These are phyloP conservation scores for Polychytrium aggregatum DNA, from an alignment of 192 early-diverging fungal genomes.

Conservation along the genomic window DNA sequence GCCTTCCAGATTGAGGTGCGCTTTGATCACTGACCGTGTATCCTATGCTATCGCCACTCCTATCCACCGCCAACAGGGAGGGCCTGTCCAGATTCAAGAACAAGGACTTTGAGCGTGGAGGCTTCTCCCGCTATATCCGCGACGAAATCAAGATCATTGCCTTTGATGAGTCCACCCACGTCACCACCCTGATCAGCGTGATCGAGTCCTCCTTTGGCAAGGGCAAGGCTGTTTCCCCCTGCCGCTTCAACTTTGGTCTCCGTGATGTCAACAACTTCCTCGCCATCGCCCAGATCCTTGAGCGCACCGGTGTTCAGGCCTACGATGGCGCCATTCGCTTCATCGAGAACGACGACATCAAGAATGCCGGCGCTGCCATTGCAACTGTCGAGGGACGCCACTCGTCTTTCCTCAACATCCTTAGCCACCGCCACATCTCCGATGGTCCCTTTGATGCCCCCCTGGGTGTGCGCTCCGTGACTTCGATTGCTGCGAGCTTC, in stretches of 20 bases:
- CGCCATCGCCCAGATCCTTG: conserved; percentile 27
- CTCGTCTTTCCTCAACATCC: conserved; percentile 34
- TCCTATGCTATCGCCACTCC: no score
- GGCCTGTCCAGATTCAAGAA: conserved; percentile 14
- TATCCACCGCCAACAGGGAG: conserved; percentile 8
- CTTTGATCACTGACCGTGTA: no score
- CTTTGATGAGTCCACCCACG: conserved; percentile 24
- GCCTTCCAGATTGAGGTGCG: no score
- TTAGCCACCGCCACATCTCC: conserved; percentile 4
- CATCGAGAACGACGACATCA: conserved; percentile 18
- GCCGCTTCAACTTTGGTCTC: conserved; percentile 30
- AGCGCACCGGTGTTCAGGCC: conserved; percentile 37
- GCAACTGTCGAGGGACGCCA: conserved; percentile 45
- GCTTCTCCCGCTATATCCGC: conserved; percentile 14
- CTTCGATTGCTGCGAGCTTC: conserved; percentile 36
- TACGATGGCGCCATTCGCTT: conserved; percentile 36
- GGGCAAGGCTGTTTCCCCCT: conserved; percentile 16
- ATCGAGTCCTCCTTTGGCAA: conserved; percentile 22
- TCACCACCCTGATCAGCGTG: conserved; percentile 8
- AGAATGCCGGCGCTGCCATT: conserved; percentile 40
- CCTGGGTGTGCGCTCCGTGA: conserved; percentile 21
- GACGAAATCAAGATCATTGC: conserved; percentile 16
- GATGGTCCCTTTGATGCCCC: conserved; percentile 32
- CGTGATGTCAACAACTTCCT: conserved; percentile 26
- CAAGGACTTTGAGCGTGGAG: conserved; percentile 12